phyloP scores from a whole-genome alignment of 805 yeast species.

The Yarrowia phangngaensis region DNA sequence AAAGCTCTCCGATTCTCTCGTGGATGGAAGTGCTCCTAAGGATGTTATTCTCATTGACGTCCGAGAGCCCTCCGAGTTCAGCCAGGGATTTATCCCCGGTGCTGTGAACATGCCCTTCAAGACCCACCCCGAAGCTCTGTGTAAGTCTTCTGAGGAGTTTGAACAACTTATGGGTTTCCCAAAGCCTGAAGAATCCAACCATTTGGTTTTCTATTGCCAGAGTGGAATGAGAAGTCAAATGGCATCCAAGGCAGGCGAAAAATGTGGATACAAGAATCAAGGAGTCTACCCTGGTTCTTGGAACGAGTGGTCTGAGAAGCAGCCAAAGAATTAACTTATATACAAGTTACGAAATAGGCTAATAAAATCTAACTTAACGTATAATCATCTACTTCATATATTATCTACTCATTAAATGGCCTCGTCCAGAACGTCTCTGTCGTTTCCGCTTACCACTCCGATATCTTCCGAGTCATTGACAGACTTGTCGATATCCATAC shows the following conservation, averaged over 20 bases:
- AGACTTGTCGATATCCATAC: conserved; percentile 58
- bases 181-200: conserved; percentile 68
- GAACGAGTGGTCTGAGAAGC: conserved; percentile 62
- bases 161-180: conserved; percentile 71
- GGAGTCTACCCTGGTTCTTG: conserved; percentile 85
- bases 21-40: conserved; percentile 39
- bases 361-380: no score
- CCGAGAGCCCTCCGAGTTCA: conserved; percentile 81
- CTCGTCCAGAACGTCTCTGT: conserved; percentile 25
- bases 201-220: conserved; percentile 82
- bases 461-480: conserved; percentile 29
- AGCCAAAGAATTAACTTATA: no score
- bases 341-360: no score
- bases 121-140: conserved; percentile 87
- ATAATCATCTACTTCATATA: conserved; percentile 3
- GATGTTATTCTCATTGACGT: conserved; percentile 72
- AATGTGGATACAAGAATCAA: conserved; percentile 80
- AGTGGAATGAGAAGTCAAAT: conserved; percentile 89
- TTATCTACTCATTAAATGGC: background rate
- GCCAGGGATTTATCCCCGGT: conserved; percentile 72
- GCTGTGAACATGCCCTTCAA: conserved; percentile 86
- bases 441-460: conserved; percentile 20
- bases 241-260: conserved; percentile 85
- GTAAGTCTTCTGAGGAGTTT: conserved; percentile 72
- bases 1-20: conserved; percentile 36